Conservation (phyloP, 192 early-diverging fungal genomes). For the Backusella luteola region DNA sequence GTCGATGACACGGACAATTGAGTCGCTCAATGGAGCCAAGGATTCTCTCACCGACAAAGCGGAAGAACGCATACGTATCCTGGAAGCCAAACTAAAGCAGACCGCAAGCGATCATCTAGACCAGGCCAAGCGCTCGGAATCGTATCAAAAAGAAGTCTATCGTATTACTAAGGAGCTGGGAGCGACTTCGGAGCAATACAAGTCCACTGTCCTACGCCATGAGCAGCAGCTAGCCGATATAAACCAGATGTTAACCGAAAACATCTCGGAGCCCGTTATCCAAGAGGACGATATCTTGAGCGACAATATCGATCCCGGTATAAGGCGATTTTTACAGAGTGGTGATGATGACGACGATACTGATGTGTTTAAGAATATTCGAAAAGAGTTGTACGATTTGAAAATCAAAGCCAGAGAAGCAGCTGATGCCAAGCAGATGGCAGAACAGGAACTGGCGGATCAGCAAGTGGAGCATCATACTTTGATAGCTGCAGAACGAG, state of each 20-base stretch:
- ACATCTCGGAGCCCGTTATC: background rate
- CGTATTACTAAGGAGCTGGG: constrained; percentile 11
- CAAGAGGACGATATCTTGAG: background rate
- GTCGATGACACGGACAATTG: background rate
- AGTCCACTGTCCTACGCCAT: background rate
- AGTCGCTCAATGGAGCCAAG: background rate
- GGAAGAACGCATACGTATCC: background rate
- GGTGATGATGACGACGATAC: background rate
- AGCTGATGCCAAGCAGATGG: background rate
- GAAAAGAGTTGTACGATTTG: background rate
- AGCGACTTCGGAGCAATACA: background rate
- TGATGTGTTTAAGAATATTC: background rate
- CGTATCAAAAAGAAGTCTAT: constrained; percentile 11
- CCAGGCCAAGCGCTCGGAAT: background rate
- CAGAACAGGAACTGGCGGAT: background rate
- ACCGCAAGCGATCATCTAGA: background rate
- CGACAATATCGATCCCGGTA: background rate
- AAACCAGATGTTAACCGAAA: background rate
- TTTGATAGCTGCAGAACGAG: background rate
- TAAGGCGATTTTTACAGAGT: background rate
- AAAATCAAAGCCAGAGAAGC: background rate
- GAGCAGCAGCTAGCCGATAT: background rate
- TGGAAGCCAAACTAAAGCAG: background rate
- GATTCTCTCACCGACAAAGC: background rate
- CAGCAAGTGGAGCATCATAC: background rate